phyloP scores from a whole-genome alignment of 2,329 filamentous ascomycete species.

The Scedosporium dehoogii region DNA sequence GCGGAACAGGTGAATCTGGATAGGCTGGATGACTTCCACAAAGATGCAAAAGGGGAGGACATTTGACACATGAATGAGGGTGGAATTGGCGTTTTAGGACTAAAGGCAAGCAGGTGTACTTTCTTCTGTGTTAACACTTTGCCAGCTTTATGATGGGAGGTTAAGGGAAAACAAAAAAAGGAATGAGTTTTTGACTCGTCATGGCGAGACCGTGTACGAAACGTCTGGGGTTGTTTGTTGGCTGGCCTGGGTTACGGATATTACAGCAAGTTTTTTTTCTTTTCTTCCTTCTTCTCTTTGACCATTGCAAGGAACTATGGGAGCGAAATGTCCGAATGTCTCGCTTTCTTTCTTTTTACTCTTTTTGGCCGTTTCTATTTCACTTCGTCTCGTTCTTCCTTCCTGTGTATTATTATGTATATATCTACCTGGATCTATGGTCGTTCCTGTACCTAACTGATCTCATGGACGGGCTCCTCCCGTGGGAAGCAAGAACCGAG shows the following conservation, averaged over 20 bases:
- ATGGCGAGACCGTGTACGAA: neutral
- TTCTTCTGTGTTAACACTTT: neutral
- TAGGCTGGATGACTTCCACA: neutral
- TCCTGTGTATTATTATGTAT: constrained; percentile 3
- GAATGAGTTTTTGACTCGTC: neutral
- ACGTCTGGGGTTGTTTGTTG: neutral
- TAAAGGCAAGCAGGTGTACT: neutral
- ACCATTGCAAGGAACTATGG: no score
- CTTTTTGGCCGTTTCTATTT: neutral
- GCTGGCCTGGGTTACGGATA: neutral
- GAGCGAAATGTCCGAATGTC: no score
- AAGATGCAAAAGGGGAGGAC: neutral
- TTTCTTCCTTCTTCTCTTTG: neutral
- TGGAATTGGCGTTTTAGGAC: neutral
- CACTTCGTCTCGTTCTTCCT: neutral
- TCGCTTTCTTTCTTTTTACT: neutral
- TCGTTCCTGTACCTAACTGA: neutral
- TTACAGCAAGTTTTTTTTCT: neutral
- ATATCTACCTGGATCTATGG: neutral
- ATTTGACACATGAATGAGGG: neutral
- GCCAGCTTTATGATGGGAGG: neutral
- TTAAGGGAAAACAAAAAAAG: neutral
- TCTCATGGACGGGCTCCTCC: neutral
- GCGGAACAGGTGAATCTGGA: neutral
- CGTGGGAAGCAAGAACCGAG: neutral